Conservation (phyloP, 2,329 filamentous ascomycete species). For the Aspergillus felis region DNA sequence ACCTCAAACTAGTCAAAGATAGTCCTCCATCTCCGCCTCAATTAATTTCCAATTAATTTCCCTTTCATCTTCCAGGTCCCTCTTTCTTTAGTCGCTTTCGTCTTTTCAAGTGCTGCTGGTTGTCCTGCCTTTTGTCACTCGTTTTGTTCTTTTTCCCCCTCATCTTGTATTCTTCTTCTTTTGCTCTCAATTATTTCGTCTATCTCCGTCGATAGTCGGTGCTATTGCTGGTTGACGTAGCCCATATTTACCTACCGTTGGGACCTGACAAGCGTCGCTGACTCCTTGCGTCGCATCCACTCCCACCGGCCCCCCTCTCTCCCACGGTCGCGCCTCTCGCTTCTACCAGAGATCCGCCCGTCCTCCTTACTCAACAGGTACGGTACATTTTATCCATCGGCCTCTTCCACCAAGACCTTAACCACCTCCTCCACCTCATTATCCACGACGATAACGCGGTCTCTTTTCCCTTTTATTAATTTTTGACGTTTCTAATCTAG, state of each 20-base stretch:
- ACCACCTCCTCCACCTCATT: slow-evolving; percentile 1
- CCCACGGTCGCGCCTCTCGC: slow-evolving; percentile 20
- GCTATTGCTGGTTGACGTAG: slow-evolving; percentile 26
- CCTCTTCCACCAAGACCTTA: slow-evolving; percentile 5
- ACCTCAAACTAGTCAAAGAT: background rate
- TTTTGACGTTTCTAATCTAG: slow-evolving; percentile 7
- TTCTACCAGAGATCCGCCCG: slow-evolving; percentile 6
- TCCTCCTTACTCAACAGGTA: background rate
- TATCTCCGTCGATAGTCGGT: slow-evolving; percentile 18
- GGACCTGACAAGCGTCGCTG: slow-evolving; percentile 17
- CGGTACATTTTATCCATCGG: background rate
- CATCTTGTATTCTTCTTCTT: background rate
- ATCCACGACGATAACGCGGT: background rate
- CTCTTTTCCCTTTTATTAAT: slow-evolving; percentile 9
- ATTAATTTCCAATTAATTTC: slow-evolving; percentile 1
- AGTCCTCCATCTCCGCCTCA: background rate
- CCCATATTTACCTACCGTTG: slow-evolving; percentile 20
- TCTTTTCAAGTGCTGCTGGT: background rate
- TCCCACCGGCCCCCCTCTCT: slow-evolving; percentile 1
- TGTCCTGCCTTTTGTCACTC: slow-evolving; percentile 1
- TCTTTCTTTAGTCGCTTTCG: background rate
- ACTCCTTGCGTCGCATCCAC: slow-evolving; percentile 16
- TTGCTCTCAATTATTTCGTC: slow-evolving; percentile 2
- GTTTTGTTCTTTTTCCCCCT: background rate
- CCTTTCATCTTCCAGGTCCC: background rate